Conservation (phyloP, 306 rosid species). For the Alnus glutinosa region DNA sequence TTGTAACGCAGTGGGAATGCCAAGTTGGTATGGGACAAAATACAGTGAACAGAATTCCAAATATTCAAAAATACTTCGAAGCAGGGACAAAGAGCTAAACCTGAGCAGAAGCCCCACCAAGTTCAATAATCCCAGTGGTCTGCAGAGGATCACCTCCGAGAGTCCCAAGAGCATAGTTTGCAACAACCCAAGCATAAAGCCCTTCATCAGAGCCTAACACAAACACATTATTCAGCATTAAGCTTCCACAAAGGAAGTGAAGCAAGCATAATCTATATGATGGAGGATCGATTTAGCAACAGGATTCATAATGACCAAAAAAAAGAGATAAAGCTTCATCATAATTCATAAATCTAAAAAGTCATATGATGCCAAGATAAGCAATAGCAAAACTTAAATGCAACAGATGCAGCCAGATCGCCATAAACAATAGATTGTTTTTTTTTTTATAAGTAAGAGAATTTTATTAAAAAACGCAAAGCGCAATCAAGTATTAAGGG, state of each 20-base stretch:
- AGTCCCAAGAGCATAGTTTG: constrained; percentile 86
- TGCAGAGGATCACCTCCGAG: constrained; percentile 80
- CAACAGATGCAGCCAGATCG: background rate
- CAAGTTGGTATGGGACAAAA: constrained; percentile 13
- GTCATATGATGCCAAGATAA: constrained; percentile 16
- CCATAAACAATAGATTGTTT: background rate
- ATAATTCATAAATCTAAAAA: background rate
- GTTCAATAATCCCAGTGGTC: constrained; percentile 88
- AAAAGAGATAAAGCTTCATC: constrained; percentile 7
- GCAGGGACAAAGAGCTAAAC: constrained; percentile 35
- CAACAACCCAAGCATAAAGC: constrained; percentile 89
- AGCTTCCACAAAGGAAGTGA: background rate
- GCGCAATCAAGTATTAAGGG: too few species aligned
- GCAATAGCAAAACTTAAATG: background rate
- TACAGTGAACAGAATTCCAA: constrained; percentile 5
- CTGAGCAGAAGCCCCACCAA: constrained; percentile 97
- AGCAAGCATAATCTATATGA: background rate
- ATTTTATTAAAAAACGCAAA: too few species aligned
- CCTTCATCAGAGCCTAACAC: constrained; percentile 87
- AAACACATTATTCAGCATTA: constrained; percentile 27
- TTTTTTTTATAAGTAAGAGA: too few species aligned
- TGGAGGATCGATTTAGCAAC: background rate
- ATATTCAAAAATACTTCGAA: background rate
- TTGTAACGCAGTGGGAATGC: background rate
- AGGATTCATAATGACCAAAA: background rate